phyloP scores from a whole-genome alignment of 805 yeast genomes.

The Wickerhamomyces kurtzmanii region DNA sequence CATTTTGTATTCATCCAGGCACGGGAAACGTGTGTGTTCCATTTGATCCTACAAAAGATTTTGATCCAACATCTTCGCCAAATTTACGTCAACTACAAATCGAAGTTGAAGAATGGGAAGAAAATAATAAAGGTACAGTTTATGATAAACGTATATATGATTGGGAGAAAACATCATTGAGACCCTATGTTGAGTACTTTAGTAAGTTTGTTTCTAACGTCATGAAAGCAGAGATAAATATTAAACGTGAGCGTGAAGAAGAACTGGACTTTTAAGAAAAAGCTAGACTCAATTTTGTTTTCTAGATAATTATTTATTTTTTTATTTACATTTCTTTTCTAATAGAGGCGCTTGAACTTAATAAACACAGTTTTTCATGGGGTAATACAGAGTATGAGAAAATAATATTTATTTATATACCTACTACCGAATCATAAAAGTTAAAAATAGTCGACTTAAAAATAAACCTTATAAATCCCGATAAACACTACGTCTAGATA shows the following conservation, averaged over 20 bases:
- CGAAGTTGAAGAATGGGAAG: constrained; percentile 48
- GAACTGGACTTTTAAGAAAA: constrained; percentile 8
- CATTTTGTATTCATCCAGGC: constrained; percentile 94
- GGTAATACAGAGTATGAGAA: too few species aligned
- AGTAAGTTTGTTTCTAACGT: constrained; percentile 49
- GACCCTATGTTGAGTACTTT: constrained; percentile 62
- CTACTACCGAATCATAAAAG: too few species aligned
- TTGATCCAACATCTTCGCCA: constrained; percentile 77
- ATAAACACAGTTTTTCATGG: too few species aligned
- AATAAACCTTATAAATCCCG: too few species aligned
- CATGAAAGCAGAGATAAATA: constrained; percentile 39
- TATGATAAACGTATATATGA: constrained; percentile 21
- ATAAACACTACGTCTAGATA: too few species aligned
- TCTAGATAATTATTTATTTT: background rate
- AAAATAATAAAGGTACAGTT: constrained; percentile 9
- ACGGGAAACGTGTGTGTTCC: constrained; percentile 97
- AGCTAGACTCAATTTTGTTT: background rate
- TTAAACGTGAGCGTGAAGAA: constrained; percentile 31
- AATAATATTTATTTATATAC: too few species aligned
- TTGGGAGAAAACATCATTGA: constrained; percentile 59
- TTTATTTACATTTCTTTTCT: too few species aligned
- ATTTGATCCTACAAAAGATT: constrained; percentile 36
- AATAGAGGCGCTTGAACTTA: too few species aligned
- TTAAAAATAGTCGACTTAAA: too few species aligned
- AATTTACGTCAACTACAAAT: constrained; percentile 52